These are phyloP conservation scores for Backusella macrospora DNA, from an alignment of 192 early-diverging fungal species.

Conservation along the genomic window DNA sequence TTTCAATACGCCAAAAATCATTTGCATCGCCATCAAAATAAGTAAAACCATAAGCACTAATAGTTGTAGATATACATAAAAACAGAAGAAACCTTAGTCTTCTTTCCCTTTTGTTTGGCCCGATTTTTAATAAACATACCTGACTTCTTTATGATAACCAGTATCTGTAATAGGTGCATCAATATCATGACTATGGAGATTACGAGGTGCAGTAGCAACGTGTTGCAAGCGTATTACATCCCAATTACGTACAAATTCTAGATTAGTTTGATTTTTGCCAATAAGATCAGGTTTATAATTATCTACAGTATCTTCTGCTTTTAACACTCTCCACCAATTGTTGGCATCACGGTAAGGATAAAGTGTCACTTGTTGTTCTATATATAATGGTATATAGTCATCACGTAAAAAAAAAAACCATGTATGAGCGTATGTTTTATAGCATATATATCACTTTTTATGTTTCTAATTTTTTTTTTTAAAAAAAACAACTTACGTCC, in stretches of 20 bases:
- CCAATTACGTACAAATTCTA: constrained; percentile 64
- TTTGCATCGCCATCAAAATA: constrained; percentile 86
- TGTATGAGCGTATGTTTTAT: constrained; percentile 25
- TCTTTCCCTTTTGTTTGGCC: background rate
- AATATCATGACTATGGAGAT: constrained; percentile 76
- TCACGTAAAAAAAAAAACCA: background rate
- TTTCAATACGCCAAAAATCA: constrained; percentile 89
- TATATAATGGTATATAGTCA: constrained; percentile 39
- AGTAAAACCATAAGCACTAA: constrained; percentile 66
- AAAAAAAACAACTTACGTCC: constrained; percentile 56
- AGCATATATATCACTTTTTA: constrained; percentile 31
- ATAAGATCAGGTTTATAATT: constrained; percentile 11
- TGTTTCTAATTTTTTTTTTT: background rate
- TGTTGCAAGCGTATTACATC: constrained; percentile 81
- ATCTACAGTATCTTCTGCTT: constrained; percentile 33
- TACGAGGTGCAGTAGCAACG: constrained; percentile 54
- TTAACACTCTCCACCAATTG: constrained; percentile 73
- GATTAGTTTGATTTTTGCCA: constrained; percentile 26
- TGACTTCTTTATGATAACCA: constrained; percentile 78
- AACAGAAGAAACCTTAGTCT: background rate
- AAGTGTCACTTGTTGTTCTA: constrained; percentile 79
- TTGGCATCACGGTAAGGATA: constrained; percentile 81
- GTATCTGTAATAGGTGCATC: constrained; percentile 66
- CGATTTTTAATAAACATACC: constrained; percentile 30
- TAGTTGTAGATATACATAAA: too few species aligned